These are phyloP conservation scores for Kodamaea derodonti DNA, from an alignment of 1,139 yeast species.

Conservation along the genomic window DNA sequence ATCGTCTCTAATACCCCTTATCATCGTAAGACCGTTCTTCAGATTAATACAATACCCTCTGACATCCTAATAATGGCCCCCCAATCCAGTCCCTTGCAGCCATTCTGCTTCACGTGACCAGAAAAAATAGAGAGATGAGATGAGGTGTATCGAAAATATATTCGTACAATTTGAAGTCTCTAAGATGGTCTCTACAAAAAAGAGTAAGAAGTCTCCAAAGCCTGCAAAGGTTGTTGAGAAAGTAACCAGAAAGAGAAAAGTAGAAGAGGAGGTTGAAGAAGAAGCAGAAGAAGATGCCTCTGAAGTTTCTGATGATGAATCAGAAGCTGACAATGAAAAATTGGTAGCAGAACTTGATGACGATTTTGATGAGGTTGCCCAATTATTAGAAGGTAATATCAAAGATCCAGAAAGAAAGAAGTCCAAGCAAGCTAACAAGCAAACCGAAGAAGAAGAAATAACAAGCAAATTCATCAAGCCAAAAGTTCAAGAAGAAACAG, in stretches of 20 bases:
- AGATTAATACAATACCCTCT: no score
- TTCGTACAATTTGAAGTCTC: constrained; percentile 5
- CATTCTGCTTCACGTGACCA: neutral
- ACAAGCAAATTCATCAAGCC: constrained; percentile 26
- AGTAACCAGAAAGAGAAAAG: constrained; percentile 6
- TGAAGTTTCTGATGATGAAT: constrained; percentile 13
- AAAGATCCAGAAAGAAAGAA: constrained; percentile 37
- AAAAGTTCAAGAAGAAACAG: constrained; percentile 17
- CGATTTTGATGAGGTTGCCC: constrained; percentile 56
- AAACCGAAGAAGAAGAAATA: constrained; percentile 14
- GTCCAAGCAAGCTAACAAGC: constrained; percentile 17
- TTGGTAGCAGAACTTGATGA: constrained; percentile 47
- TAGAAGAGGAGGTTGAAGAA: constrained; percentile 3
- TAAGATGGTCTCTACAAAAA: constrained; percentile 9
- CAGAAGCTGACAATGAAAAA: constrained; percentile 36
- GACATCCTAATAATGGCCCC: no score
- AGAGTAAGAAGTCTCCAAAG: constrained; percentile 6
- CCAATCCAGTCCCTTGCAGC: neutral
- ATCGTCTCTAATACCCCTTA: no score
- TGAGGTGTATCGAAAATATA: constrained; percentile 14
- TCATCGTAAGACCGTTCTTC: no score
- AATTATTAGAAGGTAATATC: constrained; percentile 43
- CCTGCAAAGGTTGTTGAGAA: constrained; percentile 1
- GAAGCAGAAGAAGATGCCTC: constrained; percentile 4
- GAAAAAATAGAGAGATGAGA: constrained; percentile 21